phyloP scores from a whole-genome alignment of 1,139 yeast species.

The Suhomyces bribrorum region DNA sequence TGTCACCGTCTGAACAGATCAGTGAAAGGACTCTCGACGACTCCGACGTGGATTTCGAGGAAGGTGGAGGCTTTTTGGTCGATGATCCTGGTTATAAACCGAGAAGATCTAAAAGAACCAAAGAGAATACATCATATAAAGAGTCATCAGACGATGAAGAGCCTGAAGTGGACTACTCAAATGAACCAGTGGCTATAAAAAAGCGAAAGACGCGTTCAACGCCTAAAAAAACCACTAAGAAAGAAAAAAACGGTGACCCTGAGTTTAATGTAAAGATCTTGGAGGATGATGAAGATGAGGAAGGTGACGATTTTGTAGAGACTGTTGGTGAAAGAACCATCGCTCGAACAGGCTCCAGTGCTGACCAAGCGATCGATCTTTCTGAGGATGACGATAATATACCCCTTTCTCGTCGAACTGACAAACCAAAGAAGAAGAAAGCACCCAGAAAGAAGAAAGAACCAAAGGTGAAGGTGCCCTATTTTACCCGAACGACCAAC shows the following conservation, averaged over 20 bases:
- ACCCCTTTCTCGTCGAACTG: slow-evolving; percentile 26
- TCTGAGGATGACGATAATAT: slow-evolving; percentile 26
- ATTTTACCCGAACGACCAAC: slow-evolving; percentile 65
- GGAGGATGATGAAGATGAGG: slow-evolving; percentile 23
- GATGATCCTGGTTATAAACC: slow-evolving; percentile 32
- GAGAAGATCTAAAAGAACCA: slow-evolving; percentile 22
- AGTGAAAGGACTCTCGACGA: slow-evolving; percentile 6
- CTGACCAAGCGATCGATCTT: slow-evolving; percentile 25
- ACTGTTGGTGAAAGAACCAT: slow-evolving; percentile 16
- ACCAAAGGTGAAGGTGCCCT: slow-evolving; percentile 62
- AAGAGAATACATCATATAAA: slow-evolving; percentile 22
- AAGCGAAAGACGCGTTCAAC: slow-evolving; percentile 21
- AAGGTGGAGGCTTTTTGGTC: slow-evolving; percentile 46
- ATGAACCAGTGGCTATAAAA: slow-evolving; percentile 16
- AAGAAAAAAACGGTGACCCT: slow-evolving; percentile 21
- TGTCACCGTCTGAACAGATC: slow-evolving; percentile 10
- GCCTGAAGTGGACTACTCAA: slow-evolving; percentile 18
- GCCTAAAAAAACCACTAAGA: slow-evolving; percentile 15
- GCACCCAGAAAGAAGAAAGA: slow-evolving; percentile 38
- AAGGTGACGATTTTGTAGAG: slow-evolving; percentile 17
- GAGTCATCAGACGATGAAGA: slow-evolving; percentile 25
- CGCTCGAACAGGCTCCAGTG: slow-evolving; percentile 22
- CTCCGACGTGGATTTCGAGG: slow-evolving; percentile 7
- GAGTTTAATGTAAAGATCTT: slow-evolving; percentile 22
- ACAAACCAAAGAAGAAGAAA: slow-evolving; percentile 16